Conservation (phyloP, 148 eudicot genomes). For the Dianthus caryophyllus region DNA sequence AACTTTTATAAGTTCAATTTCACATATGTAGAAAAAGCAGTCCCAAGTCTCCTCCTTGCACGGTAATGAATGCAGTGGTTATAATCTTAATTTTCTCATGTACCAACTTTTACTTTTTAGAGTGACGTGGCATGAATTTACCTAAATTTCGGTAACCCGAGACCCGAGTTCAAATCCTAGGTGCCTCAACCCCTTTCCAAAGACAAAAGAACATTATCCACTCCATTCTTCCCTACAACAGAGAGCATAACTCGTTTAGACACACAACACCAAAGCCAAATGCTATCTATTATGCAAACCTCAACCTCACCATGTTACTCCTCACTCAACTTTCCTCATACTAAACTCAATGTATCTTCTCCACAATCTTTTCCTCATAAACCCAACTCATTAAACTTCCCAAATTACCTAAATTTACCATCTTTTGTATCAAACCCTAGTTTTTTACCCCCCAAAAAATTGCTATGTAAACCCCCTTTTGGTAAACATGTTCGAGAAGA, state of each 20-base stretch:
- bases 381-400: slow-evolving; percentile 23
- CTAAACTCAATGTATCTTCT: slow-evolving; percentile 11
- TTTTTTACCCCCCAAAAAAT: slow-evolving; percentile 29
- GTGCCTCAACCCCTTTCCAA: too few relatives aligned
- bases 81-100: too few relatives aligned
- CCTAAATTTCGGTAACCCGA: too few relatives aligned
- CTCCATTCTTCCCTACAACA: not conserved
- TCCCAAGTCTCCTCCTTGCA: too few relatives aligned
- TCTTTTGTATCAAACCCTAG: slow-evolving; percentile 28
- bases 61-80: too few relatives aligned
- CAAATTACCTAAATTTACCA: slow-evolving; percentile 31
- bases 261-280: not conserved
- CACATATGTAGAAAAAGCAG: too few relatives aligned
- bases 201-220: slow-evolving; percentile 2
- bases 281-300: slow-evolving; percentile 32
- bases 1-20: too few relatives aligned
- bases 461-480: slow-evolving; percentile 53
- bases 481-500: slow-evolving; percentile 73
- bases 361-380: slow-evolving; percentile 13
- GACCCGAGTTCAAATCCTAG: too few relatives aligned
- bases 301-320: slow-evolving; percentile 26
- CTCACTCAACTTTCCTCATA: slow-evolving; percentile 10
- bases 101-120: too few relatives aligned
- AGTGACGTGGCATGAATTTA: too few relatives aligned
- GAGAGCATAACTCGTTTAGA: not conserved